Evolutionary conservation across 441 rosid genomes (phyloP).

Genomic region (Bruguiera hainesii): DNA sequence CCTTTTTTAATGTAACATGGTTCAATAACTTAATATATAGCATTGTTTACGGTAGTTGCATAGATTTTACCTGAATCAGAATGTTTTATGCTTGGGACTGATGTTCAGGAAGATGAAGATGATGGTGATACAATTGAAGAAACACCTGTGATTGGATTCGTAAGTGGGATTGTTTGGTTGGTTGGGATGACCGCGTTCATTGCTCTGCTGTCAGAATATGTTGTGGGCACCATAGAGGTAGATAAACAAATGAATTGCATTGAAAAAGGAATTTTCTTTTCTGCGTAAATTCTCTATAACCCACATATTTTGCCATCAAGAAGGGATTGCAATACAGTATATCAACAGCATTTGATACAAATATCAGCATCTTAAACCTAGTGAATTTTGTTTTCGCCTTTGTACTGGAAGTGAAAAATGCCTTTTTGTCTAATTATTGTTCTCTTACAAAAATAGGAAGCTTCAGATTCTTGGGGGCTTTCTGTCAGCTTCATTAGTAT

Average conservation of each 20-base stretch:
- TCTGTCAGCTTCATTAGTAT: constrained; percentile 83
- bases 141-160: constrained; percentile 63
- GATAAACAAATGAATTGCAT: background rate
- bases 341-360: too few species aligned
- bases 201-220: constrained; percentile 74
- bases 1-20: too few species aligned
- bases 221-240: constrained; percentile 87
- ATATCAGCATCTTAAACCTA: too few species aligned
- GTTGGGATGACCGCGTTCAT: constrained; percentile 73
- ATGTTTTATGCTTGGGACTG: background rate
- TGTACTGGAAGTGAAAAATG: background rate
- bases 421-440: background rate
- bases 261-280: too few species aligned
- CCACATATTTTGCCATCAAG: too few species aligned
- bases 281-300: too few species aligned
- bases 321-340: too few species aligned
- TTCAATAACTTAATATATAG: too few species aligned
- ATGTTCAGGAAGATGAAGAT: constrained; percentile 36
- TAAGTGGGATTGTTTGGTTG: constrained; percentile 81
- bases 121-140: constrained; percentile 45
- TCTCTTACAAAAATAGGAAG: constrained; percentile 35
- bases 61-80: too few species aligned
- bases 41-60: too few species aligned
- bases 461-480: constrained; percentile 84
- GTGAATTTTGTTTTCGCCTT: too few species aligned